Percentiles rank a stretch among this genome's conserved stretches.
These are phyloP conservation scores for Zarea fungicola DNA, from an alignment of 2,329 filamentous ascomycete species.

Conservation along the genomic window DNA sequence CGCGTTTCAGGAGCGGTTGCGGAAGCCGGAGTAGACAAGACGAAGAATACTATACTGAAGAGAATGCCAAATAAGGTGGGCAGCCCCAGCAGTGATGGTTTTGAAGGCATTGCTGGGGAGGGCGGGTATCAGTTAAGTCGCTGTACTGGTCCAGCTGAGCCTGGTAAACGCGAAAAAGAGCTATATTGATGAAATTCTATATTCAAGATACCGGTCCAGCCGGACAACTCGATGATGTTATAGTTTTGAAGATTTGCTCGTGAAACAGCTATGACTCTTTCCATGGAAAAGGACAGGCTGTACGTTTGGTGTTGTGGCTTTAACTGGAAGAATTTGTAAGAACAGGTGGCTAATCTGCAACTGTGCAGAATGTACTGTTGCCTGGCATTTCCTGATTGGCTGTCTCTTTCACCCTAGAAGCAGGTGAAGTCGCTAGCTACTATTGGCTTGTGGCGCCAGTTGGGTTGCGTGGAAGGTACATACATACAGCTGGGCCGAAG, in stretches of 20 bases:
- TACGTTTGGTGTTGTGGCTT: constrained; percentile 5
- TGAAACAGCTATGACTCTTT: constrained; percentile 3
- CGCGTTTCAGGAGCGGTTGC: neutral
- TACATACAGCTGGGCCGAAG: too few relatives aligned
- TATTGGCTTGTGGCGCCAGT: too few relatives aligned
- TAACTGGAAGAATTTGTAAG: constrained; percentile 10
- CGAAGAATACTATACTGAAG: neutral
- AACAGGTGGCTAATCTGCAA: neutral
- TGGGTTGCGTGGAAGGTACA: too few relatives aligned
- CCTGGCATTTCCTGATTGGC: constrained; percentile 8
- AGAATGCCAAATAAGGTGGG: neutral
- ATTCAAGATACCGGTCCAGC: neutral
- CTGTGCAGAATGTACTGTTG: neutral
- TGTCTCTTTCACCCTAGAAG: neutral
- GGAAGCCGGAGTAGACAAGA: neutral
- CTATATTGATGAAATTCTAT: neutral
- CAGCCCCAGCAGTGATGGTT: constrained; percentile 1
- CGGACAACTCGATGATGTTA: neutral
- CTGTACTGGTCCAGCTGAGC: neutral
- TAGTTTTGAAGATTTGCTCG: neutral
- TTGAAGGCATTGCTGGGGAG: constrained; percentile 8
- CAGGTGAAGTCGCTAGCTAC: neutral
- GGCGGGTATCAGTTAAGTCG: constrained; percentile 1
- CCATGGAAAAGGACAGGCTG: constrained; percentile 10
- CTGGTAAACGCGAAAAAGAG: neutral